These are phyloP conservation scores for Cercospora sp. DNA, from an alignment of 2,329 filamentous ascomycete species.

Conservation along the genomic window DNA sequence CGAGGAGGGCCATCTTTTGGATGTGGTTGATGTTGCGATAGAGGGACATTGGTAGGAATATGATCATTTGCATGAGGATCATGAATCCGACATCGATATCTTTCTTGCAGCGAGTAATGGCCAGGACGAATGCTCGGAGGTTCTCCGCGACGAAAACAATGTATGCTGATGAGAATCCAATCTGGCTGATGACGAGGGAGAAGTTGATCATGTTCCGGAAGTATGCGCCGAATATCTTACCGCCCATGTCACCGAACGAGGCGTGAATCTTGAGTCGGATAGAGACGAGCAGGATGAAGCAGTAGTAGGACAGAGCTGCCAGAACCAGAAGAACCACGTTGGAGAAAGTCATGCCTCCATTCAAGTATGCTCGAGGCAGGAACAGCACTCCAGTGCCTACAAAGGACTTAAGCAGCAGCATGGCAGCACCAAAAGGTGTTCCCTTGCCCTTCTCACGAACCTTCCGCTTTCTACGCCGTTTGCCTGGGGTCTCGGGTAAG, in stretches of 20 bases:
- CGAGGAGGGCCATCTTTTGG: slow-evolving; percentile 88
- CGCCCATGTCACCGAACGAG: slow-evolving; percentile 98
- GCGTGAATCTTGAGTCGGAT: slow-evolving; percentile 82
- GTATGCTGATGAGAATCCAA: slow-evolving; percentile 92
- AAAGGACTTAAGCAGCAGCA: slow-evolving; percentile 93
- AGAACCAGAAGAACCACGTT: slow-evolving; percentile 86
- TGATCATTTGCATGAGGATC: slow-evolving; percentile 90
- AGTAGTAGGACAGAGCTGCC: slow-evolving; percentile 88
- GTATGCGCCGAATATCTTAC: slow-evolving; percentile 84
- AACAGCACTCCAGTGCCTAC: slow-evolving; percentile 96
- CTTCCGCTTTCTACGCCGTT: slow-evolving; percentile 75
- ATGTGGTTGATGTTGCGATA: slow-evolving; percentile 97
- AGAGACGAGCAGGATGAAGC: slow-evolving; percentile 89
- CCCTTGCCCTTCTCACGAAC: slow-evolving; percentile 73
- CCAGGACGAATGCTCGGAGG: slow-evolving; percentile 87
- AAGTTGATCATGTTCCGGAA: slow-evolving; percentile 83
- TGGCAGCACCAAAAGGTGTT: slow-evolving; percentile 72
- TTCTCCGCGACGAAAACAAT: slow-evolving; percentile 98
- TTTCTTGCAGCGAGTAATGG: slow-evolving; percentile 83
- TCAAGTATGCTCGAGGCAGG: slow-evolving; percentile 87
- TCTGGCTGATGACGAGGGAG: slow-evolving; percentile 92
- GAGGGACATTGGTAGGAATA: slow-evolving; percentile 91
- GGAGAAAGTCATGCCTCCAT: slow-evolving; percentile 96
- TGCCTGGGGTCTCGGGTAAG: slow-evolving; percentile 58
- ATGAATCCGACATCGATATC: slow-evolving; percentile 84